These are phyloP conservation scores for Glaciozyma martinii DNA, from an alignment of 768 basidiomycete species.

Conservation along the genomic window DNA sequence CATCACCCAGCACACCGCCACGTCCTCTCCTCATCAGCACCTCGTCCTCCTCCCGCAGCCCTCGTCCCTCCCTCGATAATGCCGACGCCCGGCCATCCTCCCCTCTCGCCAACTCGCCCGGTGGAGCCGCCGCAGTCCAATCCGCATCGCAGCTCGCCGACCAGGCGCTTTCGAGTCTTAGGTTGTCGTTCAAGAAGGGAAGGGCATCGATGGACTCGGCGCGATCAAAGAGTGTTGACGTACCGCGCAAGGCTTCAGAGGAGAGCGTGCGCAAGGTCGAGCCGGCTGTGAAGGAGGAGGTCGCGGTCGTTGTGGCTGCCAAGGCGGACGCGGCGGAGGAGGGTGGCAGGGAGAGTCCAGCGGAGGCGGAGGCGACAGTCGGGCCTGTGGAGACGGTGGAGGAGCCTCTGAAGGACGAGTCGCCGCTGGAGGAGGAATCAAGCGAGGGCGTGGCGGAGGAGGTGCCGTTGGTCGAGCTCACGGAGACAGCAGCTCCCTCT, in stretches of 20 bases:
- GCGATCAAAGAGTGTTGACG: not conserved
- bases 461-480: not conserved
- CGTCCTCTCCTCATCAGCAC: too few relatives aligned
- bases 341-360: not conserved
- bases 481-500: not conserved
- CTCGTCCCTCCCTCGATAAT: not conserved
- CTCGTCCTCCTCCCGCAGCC: not conserved
- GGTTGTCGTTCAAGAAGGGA: conserved; percentile 53
- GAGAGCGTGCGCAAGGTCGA: not conserved
- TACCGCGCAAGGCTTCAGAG: not conserved
- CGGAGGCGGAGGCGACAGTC: not conserved
- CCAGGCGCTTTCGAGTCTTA: conserved; percentile 52
- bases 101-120: not conserved
- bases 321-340: not conserved
- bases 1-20: too few relatives aligned
- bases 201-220: conserved; percentile 6
- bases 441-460: not conserved
- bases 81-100: not conserved
- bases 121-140: conserved; percentile 3
- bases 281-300: not conserved
- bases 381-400: not conserved
- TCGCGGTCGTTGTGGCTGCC: not conserved
- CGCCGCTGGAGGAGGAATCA: not conserved
- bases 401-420: not conserved
- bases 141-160: conserved; percentile 55